Evolutionary conservation across 768 basidiomycete genomes (phyloP).

Genomic region (Termitomyces heimii): DNA sequence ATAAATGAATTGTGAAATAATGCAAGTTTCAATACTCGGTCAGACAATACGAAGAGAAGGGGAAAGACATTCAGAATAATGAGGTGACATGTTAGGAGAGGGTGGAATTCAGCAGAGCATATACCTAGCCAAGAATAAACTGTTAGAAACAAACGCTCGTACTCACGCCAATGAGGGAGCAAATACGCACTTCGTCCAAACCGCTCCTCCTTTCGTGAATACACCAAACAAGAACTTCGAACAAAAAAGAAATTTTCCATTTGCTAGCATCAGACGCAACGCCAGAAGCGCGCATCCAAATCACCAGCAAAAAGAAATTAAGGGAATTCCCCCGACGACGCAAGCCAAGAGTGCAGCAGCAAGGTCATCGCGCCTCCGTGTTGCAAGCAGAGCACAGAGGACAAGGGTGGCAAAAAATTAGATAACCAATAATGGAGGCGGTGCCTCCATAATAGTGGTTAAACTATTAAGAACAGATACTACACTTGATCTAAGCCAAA

Average conservation of each 20-base stretch:
- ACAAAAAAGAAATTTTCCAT: neutral
- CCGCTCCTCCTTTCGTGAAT: no score
- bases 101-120: no score
- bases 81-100: no score
- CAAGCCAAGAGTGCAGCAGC: conserved; percentile 53
- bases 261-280: neutral
- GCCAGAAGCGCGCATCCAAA: neutral
- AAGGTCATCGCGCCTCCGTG: conserved; percentile 50
- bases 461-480: conserved; percentile 93
- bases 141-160: no score
- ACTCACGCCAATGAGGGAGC: no score
- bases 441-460: conserved; percentile 58
- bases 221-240: no score
- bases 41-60: no score
- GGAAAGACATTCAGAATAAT: no score
- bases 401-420: conserved; percentile 51
- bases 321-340: conserved; percentile 56
- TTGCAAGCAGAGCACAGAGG: conserved; percentile 55
- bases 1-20: no score
- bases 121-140: no score
- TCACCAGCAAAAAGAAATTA: neutral
- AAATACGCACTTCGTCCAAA: no score
- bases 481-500: conserved; percentile 98
- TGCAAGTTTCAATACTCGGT: no score
- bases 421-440: conserved; percentile 50